These are phyloP conservation scores for Citrus australasica DNA, from an alignment of 345 rosid genomes.

Conservation along the genomic window DNA sequence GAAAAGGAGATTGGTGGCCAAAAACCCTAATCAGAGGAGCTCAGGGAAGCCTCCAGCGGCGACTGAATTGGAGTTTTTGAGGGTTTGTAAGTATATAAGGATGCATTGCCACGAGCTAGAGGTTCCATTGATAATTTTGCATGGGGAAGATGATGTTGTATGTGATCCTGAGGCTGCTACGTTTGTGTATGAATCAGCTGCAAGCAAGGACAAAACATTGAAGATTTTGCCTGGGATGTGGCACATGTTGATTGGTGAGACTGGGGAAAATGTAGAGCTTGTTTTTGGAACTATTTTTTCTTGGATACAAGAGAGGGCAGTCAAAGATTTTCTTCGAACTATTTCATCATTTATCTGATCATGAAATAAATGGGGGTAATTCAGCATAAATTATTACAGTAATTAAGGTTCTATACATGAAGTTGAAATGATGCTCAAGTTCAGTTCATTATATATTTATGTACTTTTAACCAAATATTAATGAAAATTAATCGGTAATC, in stretches of 20 bases:
- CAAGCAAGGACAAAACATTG: conserved; percentile 22
- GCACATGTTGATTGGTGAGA: conserved; percentile 30
- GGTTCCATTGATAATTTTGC: conserved; percentile 24
- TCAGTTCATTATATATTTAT: too few species aligned
- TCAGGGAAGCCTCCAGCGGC: conserved; percentile 27
- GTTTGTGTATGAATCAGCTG: conserved; percentile 22
- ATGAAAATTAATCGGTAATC: too few species aligned
- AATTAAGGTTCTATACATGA: too few species aligned
- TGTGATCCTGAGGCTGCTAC: conserved; percentile 21
- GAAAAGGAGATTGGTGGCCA: conserved; percentile 25
- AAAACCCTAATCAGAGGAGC: conserved; percentile 13
- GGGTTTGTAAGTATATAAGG: conserved; percentile 24
- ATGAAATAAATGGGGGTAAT: background rate
- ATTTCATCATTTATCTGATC: too few species aligned
- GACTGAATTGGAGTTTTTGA: conserved; percentile 24
- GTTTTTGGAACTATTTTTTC: conserved; percentile 14
- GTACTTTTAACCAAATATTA: too few species aligned
- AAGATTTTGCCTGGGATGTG: conserved; percentile 24
- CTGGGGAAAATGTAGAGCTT: conserved; percentile 23
- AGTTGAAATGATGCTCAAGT: too few species aligned
- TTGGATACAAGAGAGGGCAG: conserved; percentile 16
- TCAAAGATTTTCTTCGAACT: too few species aligned
- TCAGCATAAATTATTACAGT: too few species aligned
- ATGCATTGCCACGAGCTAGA: conserved; percentile 19
- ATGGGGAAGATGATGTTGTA: conserved; percentile 21